Evolutionary conservation across 2,329 filamentous ascomycete species (phyloP).

Genomic region (Paecilomyces fulvus): DNA sequence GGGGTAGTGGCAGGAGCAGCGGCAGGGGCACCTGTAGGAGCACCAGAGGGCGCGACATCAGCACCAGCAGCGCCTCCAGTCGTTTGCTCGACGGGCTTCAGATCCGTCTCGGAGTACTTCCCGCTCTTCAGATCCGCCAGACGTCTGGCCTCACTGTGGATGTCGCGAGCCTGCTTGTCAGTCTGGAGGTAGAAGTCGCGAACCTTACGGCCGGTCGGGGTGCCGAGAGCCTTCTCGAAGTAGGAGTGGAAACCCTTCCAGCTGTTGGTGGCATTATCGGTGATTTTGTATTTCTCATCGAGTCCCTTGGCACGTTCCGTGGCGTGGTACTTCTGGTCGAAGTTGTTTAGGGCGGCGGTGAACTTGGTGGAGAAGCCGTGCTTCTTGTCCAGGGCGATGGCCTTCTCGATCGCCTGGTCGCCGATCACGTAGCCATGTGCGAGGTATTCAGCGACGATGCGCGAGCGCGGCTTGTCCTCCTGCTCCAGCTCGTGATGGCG

Average conservation of each 20-base stretch:
- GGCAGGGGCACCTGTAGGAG: not conserved
- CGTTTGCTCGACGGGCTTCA: constrained; percentile 32
- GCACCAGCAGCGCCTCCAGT: constrained; percentile 31
- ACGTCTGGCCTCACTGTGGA: constrained; percentile 82
- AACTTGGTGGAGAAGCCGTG: constrained; percentile 80
- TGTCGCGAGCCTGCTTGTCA: constrained; percentile 84
- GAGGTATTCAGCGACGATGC: constrained; percentile 93
- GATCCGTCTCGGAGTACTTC: constrained; percentile 31
- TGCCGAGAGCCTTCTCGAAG: constrained; percentile 86
- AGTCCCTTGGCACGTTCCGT: constrained; percentile 76
- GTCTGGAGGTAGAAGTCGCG: constrained; percentile 79
- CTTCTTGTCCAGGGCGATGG: constrained; percentile 80
- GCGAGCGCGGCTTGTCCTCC: constrained; percentile 91
- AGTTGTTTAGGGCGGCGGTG: constrained; percentile 62
- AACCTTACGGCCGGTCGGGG: constrained; percentile 80
- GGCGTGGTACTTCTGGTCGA: constrained; percentile 81
- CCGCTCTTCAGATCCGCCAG: constrained; percentile 75
- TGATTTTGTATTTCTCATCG: constrained; percentile 77
- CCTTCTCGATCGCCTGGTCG: constrained; percentile 67
- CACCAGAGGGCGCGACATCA: constrained; percentile 9
- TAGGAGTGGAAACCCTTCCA: constrained; percentile 70
- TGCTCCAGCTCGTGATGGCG: constrained; percentile 66
- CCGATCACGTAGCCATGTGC: constrained; percentile 86
- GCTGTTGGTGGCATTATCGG: constrained; percentile 58
- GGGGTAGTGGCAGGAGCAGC: not conserved